Evolutionary conservation across 2,329 filamentous ascomycete genomes (phyloP).

Genomic region (Cyphellophora europaea): DNA sequence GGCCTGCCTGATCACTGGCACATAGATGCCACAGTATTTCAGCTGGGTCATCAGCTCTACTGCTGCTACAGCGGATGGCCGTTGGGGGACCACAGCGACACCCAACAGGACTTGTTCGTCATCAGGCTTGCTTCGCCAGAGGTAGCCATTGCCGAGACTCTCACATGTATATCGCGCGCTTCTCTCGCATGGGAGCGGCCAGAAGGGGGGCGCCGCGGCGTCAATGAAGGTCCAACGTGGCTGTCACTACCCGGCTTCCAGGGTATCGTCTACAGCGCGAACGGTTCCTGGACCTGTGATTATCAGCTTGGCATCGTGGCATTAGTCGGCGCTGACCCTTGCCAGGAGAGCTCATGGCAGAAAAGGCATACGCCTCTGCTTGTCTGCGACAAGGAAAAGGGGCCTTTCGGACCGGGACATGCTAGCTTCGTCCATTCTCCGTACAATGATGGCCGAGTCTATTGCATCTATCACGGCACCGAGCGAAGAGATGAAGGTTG

Average conservation of each 20-base stretch:
- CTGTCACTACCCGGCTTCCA: constrained; percentile 12
- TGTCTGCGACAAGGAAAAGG: constrained; percentile 10
- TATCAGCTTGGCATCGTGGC: constrained; percentile 15
- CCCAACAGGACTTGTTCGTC: constrained; percentile 17
- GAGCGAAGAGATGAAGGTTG: constrained; percentile 14
- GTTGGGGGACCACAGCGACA: constrained; percentile 15
- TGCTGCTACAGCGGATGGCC: constrained; percentile 19
- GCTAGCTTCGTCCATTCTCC: constrained; percentile 15
- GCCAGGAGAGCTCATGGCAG: constrained; percentile 10
- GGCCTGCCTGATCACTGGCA: constrained; percentile 18
- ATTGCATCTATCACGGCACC: constrained; percentile 19
- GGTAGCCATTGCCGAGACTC: constrained; percentile 7
- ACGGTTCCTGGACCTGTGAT: constrained; percentile 18
- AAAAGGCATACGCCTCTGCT: constrained; percentile 15
- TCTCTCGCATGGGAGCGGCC: constrained; percentile 16
- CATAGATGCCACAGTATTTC: constrained; percentile 18
- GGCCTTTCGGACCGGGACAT: constrained; percentile 18
- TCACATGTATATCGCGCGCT: constrained; percentile 12
- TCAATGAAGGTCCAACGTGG: constrained; percentile 18
- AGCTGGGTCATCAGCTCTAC: constrained; percentile 6
- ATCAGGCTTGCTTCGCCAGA: constrained; percentile 11
- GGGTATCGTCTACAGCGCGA: constrained; percentile 18
- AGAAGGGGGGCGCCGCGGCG: constrained; percentile 13
- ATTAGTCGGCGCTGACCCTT: constrained; percentile 9
- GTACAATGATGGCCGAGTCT: constrained; percentile 8